A percentile compares a stretch with the other conserved stretches of the same genome.
These are phyloP conservation scores for Mycena belliarum DNA, from an alignment of 768 basidiomycete species.

Conservation along the genomic window DNA sequence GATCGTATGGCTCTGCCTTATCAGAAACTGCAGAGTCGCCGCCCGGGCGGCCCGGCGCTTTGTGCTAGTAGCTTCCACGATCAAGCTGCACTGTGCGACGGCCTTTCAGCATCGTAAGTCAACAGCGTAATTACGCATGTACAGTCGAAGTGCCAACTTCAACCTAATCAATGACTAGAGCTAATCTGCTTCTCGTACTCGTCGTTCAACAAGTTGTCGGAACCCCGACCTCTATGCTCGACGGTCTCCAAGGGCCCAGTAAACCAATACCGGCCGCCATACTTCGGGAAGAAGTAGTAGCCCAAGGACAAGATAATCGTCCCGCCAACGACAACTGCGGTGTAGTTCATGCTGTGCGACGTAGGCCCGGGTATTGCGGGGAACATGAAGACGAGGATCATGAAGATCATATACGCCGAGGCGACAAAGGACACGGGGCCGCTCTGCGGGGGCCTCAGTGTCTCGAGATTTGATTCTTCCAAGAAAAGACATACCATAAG, in stretches of 20 bases:
- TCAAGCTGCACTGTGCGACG: too few relatives aligned
- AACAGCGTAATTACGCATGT: too few relatives aligned
- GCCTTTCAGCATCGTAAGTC: too few relatives aligned
- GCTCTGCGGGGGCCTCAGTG: constrained; percentile 34
- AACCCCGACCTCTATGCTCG: too few relatives aligned
- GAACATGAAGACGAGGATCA: constrained; percentile 34
- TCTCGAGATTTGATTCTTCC: background rate
- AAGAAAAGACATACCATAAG: background rate
- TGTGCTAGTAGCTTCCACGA: too few relatives aligned
- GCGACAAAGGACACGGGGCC: constrained; percentile 32
- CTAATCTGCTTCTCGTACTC: too few relatives aligned
- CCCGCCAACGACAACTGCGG: background rate
- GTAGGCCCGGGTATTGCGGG: constrained; percentile 29
- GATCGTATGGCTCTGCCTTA: too few relatives aligned
- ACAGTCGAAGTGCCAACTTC: too few relatives aligned
- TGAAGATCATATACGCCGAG: constrained; percentile 38
- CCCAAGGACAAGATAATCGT: background rate
- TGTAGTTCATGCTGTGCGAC: constrained; percentile 40
- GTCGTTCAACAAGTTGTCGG: too few relatives aligned
- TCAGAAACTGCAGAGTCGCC: too few relatives aligned
- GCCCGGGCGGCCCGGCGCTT: too few relatives aligned
- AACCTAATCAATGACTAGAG: too few relatives aligned
- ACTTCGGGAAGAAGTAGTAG: constrained; percentile 34
- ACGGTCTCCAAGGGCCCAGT: constrained; percentile 51
- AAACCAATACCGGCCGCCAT: constrained; percentile 62